Evolutionary conservation across 352 stramenopile genomes (phyloP).

Genomic region (Phytophthora vignae): DNA sequence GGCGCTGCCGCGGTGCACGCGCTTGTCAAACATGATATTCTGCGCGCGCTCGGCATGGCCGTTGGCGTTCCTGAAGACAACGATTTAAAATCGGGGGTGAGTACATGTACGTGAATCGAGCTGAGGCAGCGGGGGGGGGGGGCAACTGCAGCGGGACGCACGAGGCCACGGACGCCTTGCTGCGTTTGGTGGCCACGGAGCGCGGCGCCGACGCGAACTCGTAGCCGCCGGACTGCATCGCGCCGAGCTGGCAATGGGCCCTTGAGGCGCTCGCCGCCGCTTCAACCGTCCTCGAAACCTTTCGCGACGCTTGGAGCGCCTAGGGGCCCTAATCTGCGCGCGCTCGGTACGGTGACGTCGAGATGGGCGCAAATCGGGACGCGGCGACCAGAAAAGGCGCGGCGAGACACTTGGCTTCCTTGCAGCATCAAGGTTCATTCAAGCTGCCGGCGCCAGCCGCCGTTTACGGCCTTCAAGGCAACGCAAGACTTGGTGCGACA

Average conservation of each 20-base stretch:
- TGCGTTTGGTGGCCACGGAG: slow-evolving; percentile 79
- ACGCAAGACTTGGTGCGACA: not conserved
- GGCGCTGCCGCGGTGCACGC: slow-evolving; percentile 95
- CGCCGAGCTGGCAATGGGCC: not conserved
- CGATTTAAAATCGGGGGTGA: not conserved
- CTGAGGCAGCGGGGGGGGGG: not conserved
- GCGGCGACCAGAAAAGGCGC: slow-evolving; percentile 19
- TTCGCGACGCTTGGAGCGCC: not conserved
- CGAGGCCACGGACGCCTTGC: slow-evolving; percentile 58
- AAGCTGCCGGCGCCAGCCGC: not conserved
- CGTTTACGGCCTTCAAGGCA: slow-evolving; percentile 2
- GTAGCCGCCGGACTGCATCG: slow-evolving; percentile 68
- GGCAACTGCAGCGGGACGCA: slow-evolving; percentile 27
- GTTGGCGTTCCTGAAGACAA: slow-evolving; percentile 19
- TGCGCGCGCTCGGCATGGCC: slow-evolving; percentile 57
- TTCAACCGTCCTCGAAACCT: too few species aligned
- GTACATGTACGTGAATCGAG: not conserved
- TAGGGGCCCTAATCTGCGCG: not conserved
- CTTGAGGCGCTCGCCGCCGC: too few species aligned
- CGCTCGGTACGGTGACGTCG: slow-evolving; percentile 4
- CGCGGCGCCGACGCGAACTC: slow-evolving; percentile 75
- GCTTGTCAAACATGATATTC: slow-evolving; percentile 96
- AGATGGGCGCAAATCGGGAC: slow-evolving; percentile 9
- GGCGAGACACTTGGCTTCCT: slow-evolving; percentile 27
- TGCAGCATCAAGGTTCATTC: too few species aligned